Evolutionary conservation across 164 flowering plant genomes (phyloP).

Genomic region (Magnolia kwangsiensis): DNA sequence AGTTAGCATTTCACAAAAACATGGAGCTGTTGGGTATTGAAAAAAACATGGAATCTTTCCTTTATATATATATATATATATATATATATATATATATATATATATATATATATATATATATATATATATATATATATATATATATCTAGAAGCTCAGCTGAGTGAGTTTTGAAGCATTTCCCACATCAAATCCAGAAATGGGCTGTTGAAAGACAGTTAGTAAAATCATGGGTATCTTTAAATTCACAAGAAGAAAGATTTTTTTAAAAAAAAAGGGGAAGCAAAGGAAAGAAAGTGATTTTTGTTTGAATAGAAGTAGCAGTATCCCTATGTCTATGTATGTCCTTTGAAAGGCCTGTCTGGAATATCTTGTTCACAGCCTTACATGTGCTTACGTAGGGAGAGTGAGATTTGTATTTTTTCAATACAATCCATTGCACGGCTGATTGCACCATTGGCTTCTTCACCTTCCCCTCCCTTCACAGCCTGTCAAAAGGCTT

Average conservation of each 20-base stretch:
- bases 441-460: slow-evolving; percentile 19
- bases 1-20: slow-evolving; percentile 9
- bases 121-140: no score
- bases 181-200: slow-evolving; percentile 16
- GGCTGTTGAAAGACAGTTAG: slow-evolving; percentile 27
- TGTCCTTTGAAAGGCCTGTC: slow-evolving; percentile 31
- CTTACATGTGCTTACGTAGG: slow-evolving; percentile 28
- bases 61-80: background rate
- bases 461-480: slow-evolving; percentile 26
- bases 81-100: background rate
- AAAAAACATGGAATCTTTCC: background rate
- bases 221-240: slow-evolving; percentile 18
- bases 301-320: slow-evolving; percentile 8
- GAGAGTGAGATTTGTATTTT: slow-evolving; percentile 32
- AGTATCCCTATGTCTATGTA: slow-evolving; percentile 18
- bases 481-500: slow-evolving; percentile 54
- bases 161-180: slow-evolving; percentile 1
- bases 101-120: no score
- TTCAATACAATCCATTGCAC: slow-evolving; percentile 23
- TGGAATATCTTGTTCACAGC: slow-evolving; percentile 55
- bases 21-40: background rate
- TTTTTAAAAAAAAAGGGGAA: slow-evolving; percentile 9
- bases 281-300: slow-evolving; percentile 8
- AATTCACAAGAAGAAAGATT: slow-evolving; percentile 13
- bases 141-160: background rate